These are phyloP conservation scores for Colletotrichum godetiae DNA, from an alignment of 2,329 filamentous ascomycete species.

Conservation along the genomic window DNA sequence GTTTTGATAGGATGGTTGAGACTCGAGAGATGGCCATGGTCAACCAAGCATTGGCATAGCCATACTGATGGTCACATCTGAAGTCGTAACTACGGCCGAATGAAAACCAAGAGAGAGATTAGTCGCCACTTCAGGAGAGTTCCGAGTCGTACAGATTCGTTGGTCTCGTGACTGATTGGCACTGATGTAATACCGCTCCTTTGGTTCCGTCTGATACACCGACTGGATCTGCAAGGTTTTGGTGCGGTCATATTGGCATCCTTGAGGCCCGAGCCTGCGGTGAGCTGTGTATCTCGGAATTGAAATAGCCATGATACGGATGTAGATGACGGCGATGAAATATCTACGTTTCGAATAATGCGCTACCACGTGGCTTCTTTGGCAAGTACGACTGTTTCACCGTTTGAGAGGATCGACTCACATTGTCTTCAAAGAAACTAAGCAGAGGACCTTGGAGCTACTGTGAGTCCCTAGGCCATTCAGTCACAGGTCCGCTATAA, in stretches of 20 bases:
- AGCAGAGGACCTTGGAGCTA: not conserved
- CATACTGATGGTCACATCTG: not conserved
- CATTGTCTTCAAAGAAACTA: not conserved
- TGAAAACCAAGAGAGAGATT: not conserved
- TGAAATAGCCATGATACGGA: not conserved
- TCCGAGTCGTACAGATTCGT: not conserved
- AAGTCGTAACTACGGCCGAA: not conserved
- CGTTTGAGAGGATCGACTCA: not conserved
- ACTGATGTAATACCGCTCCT: not conserved
- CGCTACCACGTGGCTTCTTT: not conserved
- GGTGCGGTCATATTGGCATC: not conserved
- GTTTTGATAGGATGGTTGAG: not conserved
- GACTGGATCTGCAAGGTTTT: constrained; percentile 6
- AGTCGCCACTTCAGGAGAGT: not conserved
- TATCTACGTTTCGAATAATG: not conserved
- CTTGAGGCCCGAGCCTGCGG: not conserved
- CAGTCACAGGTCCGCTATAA: not conserved
- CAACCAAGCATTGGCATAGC: not conserved
- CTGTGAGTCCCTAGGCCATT: not conserved
- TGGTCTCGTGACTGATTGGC: not conserved
- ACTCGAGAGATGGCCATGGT: not conserved
- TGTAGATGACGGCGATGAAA: not conserved
- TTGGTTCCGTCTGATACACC: constrained; percentile 13
- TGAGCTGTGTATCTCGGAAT: not conserved
- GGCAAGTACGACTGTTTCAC: not conserved